Conservation (phyloP, 305 asterid species). For the Fraxinus floribunda region DNA sequence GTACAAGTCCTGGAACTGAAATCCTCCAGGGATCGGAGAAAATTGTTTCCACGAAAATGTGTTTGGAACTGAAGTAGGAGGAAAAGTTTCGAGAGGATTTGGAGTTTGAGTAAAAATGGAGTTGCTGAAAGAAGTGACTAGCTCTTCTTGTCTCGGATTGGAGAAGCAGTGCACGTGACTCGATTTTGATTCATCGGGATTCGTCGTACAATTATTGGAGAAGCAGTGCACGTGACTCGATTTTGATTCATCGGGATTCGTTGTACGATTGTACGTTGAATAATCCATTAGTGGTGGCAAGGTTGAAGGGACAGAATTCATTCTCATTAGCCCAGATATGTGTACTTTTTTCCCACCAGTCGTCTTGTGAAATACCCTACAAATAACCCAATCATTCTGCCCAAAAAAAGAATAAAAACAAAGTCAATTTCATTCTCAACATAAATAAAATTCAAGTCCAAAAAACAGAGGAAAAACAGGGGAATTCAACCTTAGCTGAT, state of each 20-base stretch:
- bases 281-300: conserved; percentile 67
- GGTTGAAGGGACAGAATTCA: conserved; percentile 24
- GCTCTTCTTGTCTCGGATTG: conserved; percentile 39
- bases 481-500: conserved; percentile 48
- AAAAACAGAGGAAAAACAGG: conserved; percentile 7
- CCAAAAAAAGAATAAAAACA: neutral
- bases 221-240: neutral
- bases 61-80: conserved; percentile 21
- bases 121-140: conserved; percentile 25
- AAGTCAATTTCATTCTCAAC: neutral
- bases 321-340: conserved; percentile 54
- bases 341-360: conserved; percentile 73
- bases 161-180: conserved; percentile 66
- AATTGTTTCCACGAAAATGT: conserved; percentile 45
- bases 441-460: neutral
- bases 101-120: conserved; percentile 24
- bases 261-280: conserved; percentile 45
- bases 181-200: conserved; percentile 21
- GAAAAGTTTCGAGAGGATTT: conserved; percentile 36
- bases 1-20: conserved; percentile 24
- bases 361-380: conserved; percentile 83
- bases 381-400: conserved; percentile 91
- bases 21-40: conserved; percentile 32
- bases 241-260: conserved; percentile 23
- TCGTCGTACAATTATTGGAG: conserved; percentile 30